phyloP scores from a whole-genome alignment of 192 early-diverging fungal species.

The Coemansia sp. region DNA sequence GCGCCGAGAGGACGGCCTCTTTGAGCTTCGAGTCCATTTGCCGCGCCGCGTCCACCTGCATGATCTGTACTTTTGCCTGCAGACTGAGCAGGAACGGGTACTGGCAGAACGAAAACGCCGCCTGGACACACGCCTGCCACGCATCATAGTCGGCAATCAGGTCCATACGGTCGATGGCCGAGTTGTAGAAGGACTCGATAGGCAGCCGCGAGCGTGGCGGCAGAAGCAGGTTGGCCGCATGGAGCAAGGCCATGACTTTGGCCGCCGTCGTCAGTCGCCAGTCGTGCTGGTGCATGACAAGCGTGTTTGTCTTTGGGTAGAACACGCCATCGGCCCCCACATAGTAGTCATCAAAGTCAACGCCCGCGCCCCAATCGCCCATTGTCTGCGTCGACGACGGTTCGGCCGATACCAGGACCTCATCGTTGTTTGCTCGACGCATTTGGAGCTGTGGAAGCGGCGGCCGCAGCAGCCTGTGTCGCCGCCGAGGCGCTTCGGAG shows the following conservation, averaged over 20 bases:
- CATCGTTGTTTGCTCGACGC: neutral
- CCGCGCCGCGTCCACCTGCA: slow-evolving; percentile 68
- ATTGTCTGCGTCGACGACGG: slow-evolving; percentile 1
- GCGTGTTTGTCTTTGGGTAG: slow-evolving; percentile 32
- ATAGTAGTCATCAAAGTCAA: slow-evolving; percentile 40
- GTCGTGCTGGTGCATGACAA: slow-evolving; percentile 68
- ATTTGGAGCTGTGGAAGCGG: slow-evolving; percentile 2
- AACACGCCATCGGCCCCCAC: slow-evolving; percentile 48
- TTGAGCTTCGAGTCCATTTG: slow-evolving; percentile 70
- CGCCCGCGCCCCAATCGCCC: slow-evolving; percentile 22
- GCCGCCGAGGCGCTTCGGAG: slow-evolving; percentile 30
- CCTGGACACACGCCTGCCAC: slow-evolving; percentile 57
- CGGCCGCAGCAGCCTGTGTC: slow-evolving; percentile 1
- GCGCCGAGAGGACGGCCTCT: slow-evolving; percentile 57
- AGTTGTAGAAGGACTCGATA: slow-evolving; percentile 81
- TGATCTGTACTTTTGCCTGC: slow-evolving; percentile 68
- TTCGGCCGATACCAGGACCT: neutral
- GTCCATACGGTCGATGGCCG: slow-evolving; percentile 65
- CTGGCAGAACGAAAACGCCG: slow-evolving; percentile 71
- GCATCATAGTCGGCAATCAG: slow-evolving; percentile 65
- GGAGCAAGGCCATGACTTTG: slow-evolving; percentile 82
- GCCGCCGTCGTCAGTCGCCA: slow-evolving; percentile 80
- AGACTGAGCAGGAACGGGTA: slow-evolving; percentile 76
- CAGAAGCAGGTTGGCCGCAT: slow-evolving; percentile 64
- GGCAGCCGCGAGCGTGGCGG: slow-evolving; percentile 46